Base-by-base conservation (phyloP, 257 asterid species). In the Solanum peruvianum region DNA sequence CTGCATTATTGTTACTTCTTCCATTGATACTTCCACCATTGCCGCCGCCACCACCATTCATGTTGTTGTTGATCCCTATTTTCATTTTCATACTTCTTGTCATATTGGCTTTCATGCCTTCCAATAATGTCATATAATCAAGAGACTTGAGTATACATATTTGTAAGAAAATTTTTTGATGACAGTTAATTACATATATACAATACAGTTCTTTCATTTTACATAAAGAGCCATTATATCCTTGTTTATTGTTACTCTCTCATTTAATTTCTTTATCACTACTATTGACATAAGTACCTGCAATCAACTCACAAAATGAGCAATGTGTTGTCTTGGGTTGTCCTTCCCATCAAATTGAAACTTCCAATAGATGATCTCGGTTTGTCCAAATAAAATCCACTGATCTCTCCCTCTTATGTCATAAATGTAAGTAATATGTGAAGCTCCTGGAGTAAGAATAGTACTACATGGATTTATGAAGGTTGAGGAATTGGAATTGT, bases 21-120 rank as follows among this genome's bases (percentile, higher is more conserved):
- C 91, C 91, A 6, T 72, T 87, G 83, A 84, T 89, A 62, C 89
- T 89, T 29, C 91, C 91, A 37, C 91, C 91, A 25, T 60, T 89
- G 87, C 91, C 91, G 1, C 87, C 91, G 2, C 90, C 91, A 3
- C 91, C 91, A 9, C 77, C 83, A 15, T 86, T 86, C 42, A 76
- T 89, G 89, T n/a, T 89, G 76, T 39, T 89, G 35, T 33, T 89
- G n/a, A 67, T 89, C 39, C 91, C 91, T 9, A 76, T 89, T 21
- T 87, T 84, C 84, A 87, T 89, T 60, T 15, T 89, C 71, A 84
- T 37, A 52, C 80, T 89, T 39, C 86, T 89, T 35, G 67, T 89
- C 86, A 4, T 89, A 35, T 69, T 89, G 86, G 91, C 91, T 16
- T 84, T 89, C 58, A 86, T 84, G 88, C 88, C 89, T 20, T 87